Percentiles rank a stretch among this genome's conserved stretches.
These are phyloP conservation scores for Ceratobasidium papillatum DNA, from an alignment of 1,284 basidiomycete genomes.

Conservation along the genomic window DNA sequence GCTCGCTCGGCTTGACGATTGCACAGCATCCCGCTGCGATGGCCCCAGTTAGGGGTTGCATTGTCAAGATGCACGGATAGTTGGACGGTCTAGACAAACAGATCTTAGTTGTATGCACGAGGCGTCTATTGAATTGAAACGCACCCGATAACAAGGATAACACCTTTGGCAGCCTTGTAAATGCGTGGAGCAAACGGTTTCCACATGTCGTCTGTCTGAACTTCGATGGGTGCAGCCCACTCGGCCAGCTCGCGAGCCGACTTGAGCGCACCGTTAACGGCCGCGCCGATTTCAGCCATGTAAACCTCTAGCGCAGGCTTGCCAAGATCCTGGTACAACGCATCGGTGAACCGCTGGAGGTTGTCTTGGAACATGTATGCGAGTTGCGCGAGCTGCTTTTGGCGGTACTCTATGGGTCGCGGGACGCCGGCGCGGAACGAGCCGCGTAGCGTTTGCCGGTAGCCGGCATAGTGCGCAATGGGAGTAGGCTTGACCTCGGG, in stretches of 20 bases:
- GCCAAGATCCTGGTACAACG: conserved; percentile 63
- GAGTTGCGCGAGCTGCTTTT: conserved; percentile 70
- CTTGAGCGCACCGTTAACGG: conserved; percentile 58
- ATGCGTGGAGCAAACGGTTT: conserved; percentile 54
- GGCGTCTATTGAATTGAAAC: neutral
- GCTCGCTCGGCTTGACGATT: conserved; percentile 71
- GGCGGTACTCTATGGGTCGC: conserved; percentile 62
- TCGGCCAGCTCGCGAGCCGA: conserved; percentile 61
- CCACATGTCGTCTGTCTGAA: conserved; percentile 51
- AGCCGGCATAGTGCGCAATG: conserved; percentile 32
- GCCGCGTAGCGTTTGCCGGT: conserved; percentile 52
- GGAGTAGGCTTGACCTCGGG: conserved; percentile 26
- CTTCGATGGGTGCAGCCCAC: conserved; percentile 62
- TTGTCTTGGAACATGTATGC: conserved; percentile 71
- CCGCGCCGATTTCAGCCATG: conserved; percentile 54
- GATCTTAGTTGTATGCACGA: neutral
- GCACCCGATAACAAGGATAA: conserved; percentile 54
- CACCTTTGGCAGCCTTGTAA: conserved; percentile 61
- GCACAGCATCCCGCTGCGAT: conserved; percentile 69
- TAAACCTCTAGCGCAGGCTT: conserved; percentile 59
- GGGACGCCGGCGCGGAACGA: conserved; percentile 65
- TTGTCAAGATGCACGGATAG: conserved; percentile 61
- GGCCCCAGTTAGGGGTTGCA: conserved; percentile 65
- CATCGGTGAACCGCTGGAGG: conserved; percentile 57
- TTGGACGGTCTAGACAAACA: conserved; percentile 60